Conservation (phyloP, 495 filamentous ascomycete genomes). For the Pyronema domesticum region DNA sequence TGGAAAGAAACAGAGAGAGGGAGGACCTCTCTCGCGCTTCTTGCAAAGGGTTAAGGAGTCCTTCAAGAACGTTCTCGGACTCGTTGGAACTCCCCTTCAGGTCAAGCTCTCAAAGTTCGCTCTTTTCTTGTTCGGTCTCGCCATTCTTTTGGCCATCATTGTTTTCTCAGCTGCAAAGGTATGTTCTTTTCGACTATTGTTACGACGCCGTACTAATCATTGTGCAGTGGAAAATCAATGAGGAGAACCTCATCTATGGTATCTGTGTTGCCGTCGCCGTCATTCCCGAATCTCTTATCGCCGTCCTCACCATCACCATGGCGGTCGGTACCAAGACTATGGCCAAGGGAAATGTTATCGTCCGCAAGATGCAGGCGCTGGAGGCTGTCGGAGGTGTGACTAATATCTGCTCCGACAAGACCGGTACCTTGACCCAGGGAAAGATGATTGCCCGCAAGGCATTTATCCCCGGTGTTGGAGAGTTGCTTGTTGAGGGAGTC, state of each 20-base stretch:
- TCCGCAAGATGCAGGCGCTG: conserved; percentile 45
- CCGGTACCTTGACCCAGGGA: conserved; percentile 44
- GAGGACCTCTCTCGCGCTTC: conserved; percentile 11
- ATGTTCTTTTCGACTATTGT: not conserved
- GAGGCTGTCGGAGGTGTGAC: conserved; percentile 45
- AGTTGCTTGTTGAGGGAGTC: conserved; percentile 19
- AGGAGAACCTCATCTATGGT: conserved; percentile 50
- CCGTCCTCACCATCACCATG: conserved; percentile 60
- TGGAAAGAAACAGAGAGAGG: conserved; percentile 25
- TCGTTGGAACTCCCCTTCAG: conserved; percentile 51
- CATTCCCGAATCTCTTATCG: conserved; percentile 59
- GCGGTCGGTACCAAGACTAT: conserved; percentile 56
- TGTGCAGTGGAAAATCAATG: conserved; percentile 34
- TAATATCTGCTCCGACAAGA: conserved; percentile 46
- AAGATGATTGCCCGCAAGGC: conserved; percentile 40
- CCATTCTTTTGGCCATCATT: conserved; percentile 50
- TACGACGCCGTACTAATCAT: conserved; percentile 3
- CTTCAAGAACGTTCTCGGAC: conserved; percentile 39
- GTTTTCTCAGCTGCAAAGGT: conserved; percentile 42
- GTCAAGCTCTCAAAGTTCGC: conserved; percentile 54
- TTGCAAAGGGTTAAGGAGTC: conserved; percentile 25
- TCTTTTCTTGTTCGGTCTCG: conserved; percentile 48
- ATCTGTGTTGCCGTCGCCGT: conserved; percentile 50
- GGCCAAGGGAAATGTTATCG: conserved; percentile 50
- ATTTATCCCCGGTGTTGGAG: conserved; percentile 22